Evolutionary conservation across 75 land plant species (phyloP), one percentile per base, ranked within the genome.

Genomic region (Isoetes taiwanensis): DNA sequence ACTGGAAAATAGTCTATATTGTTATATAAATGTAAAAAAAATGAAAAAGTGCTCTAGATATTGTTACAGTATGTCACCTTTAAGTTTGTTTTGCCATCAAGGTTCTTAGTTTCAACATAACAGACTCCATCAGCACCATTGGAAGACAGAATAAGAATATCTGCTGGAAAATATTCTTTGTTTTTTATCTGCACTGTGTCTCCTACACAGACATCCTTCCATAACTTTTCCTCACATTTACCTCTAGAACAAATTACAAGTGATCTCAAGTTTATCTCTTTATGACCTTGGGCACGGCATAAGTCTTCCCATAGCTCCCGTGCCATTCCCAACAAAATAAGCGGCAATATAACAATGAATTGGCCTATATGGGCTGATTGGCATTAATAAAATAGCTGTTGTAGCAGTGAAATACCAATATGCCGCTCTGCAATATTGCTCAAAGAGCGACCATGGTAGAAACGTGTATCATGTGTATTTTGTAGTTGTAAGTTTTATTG

Each of bases 131-230:
- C 50, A 8, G n/a, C 9, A 19, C 23, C 23, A 23, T 23, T 46
- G 6, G 50, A 46, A 6, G 16, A 23, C 16, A 46, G 50, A 46
- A 46, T 5, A 6, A 46, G 50, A 19, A 46, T 5, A 46, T 46
- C 50, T 16, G 50, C 50, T n/a, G 50, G 50, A n/a, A 46, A 46
- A n/a, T 6, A 46, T n/a, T 46, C 50, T 23, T 46, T 46, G 50
- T 46, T 23, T 23, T 8, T 46, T 16, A 46, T 23, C 23, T 46
- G 16, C 8, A 46, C 50, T n/a, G 25, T 23, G 25, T 46, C 50
- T 46, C 50, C 50, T 5, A 46, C 50, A 6, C 4, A 23, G 25
- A 46, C 12, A 19, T 46, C 50, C 6, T 23, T 46, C 50, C 50
- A 46, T 23, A 19, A 8, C 50, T 46, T 46, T n/a, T 3, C 16